Evolutionary conservation across 352 stramenopile genomes (phyloP).

Genomic region (Globisporangium uncinulatum): DNA sequence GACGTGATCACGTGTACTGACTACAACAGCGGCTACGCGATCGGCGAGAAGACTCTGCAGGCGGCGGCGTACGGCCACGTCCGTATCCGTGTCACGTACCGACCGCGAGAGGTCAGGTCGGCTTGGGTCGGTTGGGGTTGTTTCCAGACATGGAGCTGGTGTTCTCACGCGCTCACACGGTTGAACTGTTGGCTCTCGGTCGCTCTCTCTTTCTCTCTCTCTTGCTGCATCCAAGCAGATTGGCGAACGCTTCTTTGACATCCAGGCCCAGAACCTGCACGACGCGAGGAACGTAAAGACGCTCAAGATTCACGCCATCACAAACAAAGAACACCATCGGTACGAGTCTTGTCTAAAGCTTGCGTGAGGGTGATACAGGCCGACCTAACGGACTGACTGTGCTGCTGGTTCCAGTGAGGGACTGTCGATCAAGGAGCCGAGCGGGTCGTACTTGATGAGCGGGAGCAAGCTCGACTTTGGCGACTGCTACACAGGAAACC

Average conservation of each 20-base stretch:
- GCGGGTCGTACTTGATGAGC: constrained; percentile 79
- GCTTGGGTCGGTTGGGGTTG: too few species aligned
- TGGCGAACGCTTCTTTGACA: constrained; percentile 82
- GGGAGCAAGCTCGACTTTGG: constrained; percentile 86
- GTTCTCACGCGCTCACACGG: neutral
- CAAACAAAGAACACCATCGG: constrained; percentile 87
- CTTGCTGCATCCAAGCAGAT: constrained; percentile 32
- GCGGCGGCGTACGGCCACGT: constrained; percentile 82
- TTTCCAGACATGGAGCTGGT: neutral
- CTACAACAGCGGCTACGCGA: constrained; percentile 82
- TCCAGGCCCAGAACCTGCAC: constrained; percentile 83
- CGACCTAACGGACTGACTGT: too few species aligned
- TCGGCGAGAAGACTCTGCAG: constrained; percentile 77
- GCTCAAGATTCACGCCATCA: constrained; percentile 81
- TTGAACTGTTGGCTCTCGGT: neutral
- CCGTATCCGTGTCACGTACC: constrained; percentile 82
- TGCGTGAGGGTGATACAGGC: too few species aligned
- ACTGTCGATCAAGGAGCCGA: constrained; percentile 82
- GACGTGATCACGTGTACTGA: constrained; percentile 77
- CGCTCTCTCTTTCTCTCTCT: constrained; percentile 2
- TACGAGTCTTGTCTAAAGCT: constrained; percentile 12
- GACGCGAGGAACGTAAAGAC: constrained; percentile 83
- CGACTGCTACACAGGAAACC: constrained; percentile 82
- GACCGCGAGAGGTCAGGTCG: constrained; percentile 53
- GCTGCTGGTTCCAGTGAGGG: constrained; percentile 49